Conservation (phyloP, 164 flowering plant genomes). For the Macadamia tetraphylla region DNA sequence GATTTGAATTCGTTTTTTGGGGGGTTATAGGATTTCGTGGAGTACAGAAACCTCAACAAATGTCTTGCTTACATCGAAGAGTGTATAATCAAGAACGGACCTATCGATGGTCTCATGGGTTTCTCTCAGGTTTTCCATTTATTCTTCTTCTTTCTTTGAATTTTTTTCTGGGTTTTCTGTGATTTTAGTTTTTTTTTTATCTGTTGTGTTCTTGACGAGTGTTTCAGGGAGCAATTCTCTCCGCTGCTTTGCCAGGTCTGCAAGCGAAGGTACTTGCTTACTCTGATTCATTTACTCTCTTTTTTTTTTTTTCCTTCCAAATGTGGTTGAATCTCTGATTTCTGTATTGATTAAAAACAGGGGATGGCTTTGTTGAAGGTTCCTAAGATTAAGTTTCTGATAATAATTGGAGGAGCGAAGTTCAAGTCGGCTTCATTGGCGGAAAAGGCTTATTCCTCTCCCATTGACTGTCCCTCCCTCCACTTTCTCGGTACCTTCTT, state of each 20-base stretch:
- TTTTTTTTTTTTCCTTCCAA: background rate
- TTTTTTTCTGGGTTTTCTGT: background rate
- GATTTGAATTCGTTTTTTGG: background rate
- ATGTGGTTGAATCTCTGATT: background rate
- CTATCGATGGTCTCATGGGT: conserved; percentile 82
- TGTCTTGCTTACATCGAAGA: conserved; percentile 65
- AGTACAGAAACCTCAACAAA: conserved; percentile 61
- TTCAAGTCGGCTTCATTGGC: conserved; percentile 28
- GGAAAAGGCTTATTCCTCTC: conserved; percentile 43
- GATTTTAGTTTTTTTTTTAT: background rate
- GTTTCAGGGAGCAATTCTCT: conserved; percentile 68
- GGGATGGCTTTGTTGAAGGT: conserved; percentile 58
- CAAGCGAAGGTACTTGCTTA: conserved; percentile 46
- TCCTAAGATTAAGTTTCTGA: conserved; percentile 52
- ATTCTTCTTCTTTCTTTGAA: background rate
- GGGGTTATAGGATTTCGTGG: conserved; percentile 44
- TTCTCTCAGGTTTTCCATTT: conserved; percentile 64
- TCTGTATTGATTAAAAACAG: conserved; percentile 19
- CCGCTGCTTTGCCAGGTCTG: conserved; percentile 69
- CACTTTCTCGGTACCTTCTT: conserved; percentile 56
- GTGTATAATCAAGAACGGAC: conserved; percentile 63
- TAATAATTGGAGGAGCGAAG: conserved; percentile 56
- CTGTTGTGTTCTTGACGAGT: background rate
- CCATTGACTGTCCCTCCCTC: conserved; percentile 36
- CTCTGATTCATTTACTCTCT: background rate